Evolutionary conservation across 257 asterid genomes (phyloP), one percentile per base, ranked within the genome.

Genomic region (Scutellaria minor): DNA sequence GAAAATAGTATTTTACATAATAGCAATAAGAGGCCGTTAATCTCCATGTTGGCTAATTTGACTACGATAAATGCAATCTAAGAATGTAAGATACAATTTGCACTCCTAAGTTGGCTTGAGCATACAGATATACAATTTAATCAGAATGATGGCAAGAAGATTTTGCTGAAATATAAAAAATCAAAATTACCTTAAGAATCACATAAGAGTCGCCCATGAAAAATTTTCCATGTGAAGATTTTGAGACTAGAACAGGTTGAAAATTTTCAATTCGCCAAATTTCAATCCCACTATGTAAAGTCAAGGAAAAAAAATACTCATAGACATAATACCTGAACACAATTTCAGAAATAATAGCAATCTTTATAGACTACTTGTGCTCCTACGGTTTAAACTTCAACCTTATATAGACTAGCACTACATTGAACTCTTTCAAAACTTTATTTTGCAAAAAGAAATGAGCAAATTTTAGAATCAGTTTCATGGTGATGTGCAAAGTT

Each of bases 221-320:
- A 79, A 92, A 88, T 42, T 88, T 92, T 75, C 98, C 96, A 63
- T 84, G 84, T 6, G 85, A 85, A 35, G 92, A 75, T 10, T 74
- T 83, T 51, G 90, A 86, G 75, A 90, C 88, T 35, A 80, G 83
- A 67, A 85, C 92, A 54, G 91, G 82, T 20, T 64, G 72, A 57
- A 90, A 85, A 66, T 85, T 86, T 82, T 84, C 96, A 4, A 92
- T 81, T 55, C 96, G 84, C 98, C 98, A 92, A 56, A 92, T 86
- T 82, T 90, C 98, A 69, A 88, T 75, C 76, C 96, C 98, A 68
- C 98, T 92, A 48, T 13, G 78, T 22, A 39, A 64, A 79, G 78
- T 69, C 76, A 79, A 80, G 85, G 78, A 86, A 75, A 45, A n/a
- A 78, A 70, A 75, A 51, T 39, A 60, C 7, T 63, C 48, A 74